phyloP scores from a whole-genome alignment of 805 yeast species.

The Metschnikowia corniflorae region DNA sequence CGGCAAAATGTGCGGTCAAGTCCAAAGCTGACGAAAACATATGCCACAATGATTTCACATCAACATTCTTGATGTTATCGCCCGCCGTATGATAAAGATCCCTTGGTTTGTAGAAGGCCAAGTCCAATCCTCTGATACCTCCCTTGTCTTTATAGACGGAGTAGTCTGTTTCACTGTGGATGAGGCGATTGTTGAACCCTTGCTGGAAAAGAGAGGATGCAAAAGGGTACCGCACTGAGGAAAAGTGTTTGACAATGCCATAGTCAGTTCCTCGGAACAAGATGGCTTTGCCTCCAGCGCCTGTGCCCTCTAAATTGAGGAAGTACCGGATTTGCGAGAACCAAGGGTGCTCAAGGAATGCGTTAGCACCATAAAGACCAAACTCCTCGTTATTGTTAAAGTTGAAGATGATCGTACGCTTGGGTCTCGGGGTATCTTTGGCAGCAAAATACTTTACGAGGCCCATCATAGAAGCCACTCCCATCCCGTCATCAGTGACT shows the following conservation, averaged over 20 bases:
- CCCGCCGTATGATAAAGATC: constrained; percentile 75
- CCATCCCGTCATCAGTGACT: constrained; percentile 90
- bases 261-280: constrained; percentile 81
- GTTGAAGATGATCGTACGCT: constrained; percentile 72
- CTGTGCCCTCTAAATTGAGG: constrained; percentile 87
- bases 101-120: constrained; percentile 86
- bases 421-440: constrained; percentile 46
- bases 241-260: constrained; percentile 58
- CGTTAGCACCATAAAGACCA: constrained; percentile 77
- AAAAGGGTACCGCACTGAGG: constrained; percentile 62
- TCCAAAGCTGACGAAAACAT: constrained; percentile 75
- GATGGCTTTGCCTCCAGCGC: constrained; percentile 83
- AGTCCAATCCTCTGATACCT: constrained; percentile 73
- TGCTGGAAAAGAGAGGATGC: constrained; percentile 80
- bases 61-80: constrained; percentile 64
- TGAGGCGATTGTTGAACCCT: constrained; percentile 70
- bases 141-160: constrained; percentile 65
- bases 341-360: constrained; percentile 75
- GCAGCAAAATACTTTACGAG: constrained; percentile 48
- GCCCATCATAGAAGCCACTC: constrained; percentile 77
- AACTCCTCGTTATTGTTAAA: constrained; percentile 90
- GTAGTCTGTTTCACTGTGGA: constrained; percentile 84
- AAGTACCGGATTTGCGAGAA: constrained; percentile 56
- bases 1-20: constrained; percentile 43
- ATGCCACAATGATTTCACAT: constrained; percentile 73